A percentile compares a stretch with the other conserved stretches of the same genome.
Conservation (phyloP, 176 grass and related monocot species). For the Bonia amplexicaulis region DNA sequence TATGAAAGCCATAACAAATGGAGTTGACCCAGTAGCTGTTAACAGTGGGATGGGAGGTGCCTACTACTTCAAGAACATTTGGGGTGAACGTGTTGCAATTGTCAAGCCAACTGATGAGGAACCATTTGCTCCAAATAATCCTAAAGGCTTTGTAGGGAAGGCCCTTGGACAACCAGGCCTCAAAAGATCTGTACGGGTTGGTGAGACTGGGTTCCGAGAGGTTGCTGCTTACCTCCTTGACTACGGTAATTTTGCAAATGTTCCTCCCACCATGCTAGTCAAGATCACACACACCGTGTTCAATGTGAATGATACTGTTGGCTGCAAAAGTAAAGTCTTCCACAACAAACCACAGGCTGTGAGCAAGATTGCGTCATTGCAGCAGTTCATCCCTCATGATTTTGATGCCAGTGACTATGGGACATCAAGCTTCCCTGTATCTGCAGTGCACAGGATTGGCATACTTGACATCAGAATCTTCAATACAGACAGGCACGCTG, state of each 20-base stretch:
- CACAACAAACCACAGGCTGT: constrained; percentile 40
- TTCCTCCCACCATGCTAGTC: constrained; percentile 80
- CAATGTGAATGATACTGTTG: constrained; percentile 64
- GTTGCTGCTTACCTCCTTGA: constrained; percentile 88
- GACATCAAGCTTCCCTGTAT: constrained; percentile 84
- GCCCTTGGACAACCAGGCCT: constrained; percentile 81
- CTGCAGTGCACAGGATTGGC: constrained; percentile 84
- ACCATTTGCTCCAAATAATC: constrained; percentile 94
- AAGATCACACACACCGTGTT: constrained; percentile 87
- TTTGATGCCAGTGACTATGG: constrained; percentile 96
- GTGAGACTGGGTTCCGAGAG: constrained; percentile 90
- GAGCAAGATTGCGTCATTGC: constrained; percentile 91
- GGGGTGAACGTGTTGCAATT: constrained; percentile 82
- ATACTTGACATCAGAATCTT: constrained; percentile 95
- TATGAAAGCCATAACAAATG: constrained; percentile 65
- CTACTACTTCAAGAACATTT: constrained; percentile 77
- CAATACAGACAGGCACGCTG: constrained; percentile 91
- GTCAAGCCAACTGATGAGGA: constrained; percentile 97
- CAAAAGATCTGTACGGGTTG: constrained; percentile 86
- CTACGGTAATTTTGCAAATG: constrained; percentile 68
- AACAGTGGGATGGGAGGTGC: constrained; percentile 86
- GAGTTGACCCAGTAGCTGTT: constrained; percentile 69
- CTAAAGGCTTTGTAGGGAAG: constrained; percentile 87
- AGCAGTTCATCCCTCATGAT: constrained; percentile 89
- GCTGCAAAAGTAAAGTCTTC: constrained; percentile 38